Percentiles rank a stretch among this genome's conserved stretches.
These are phyloP conservation scores for Fusarium falciforme DNA, from an alignment of 2,329 filamentous ascomycete genomes.

Conservation along the genomic window DNA sequence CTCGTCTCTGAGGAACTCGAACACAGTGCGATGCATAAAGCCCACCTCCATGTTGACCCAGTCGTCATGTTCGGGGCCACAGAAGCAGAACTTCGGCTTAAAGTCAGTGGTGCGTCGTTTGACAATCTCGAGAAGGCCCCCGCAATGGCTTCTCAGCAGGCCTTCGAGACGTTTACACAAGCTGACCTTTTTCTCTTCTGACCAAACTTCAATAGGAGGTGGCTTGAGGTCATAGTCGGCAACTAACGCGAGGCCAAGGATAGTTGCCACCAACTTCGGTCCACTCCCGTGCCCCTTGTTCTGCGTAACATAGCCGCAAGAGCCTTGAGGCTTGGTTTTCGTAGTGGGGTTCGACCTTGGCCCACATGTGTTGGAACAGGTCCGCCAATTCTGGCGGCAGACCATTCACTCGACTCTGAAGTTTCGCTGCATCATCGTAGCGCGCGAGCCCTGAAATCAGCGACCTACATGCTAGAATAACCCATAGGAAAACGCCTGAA, in stretches of 20 bases:
- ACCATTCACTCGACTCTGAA: background rate
- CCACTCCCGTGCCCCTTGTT: background rate
- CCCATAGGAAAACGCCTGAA: background rate
- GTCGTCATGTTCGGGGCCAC: background rate
- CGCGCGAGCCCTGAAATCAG: background rate
- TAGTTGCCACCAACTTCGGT: fast-evolving
- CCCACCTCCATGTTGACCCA: background rate
- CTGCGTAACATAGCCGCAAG: background rate
- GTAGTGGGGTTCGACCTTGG: background rate
- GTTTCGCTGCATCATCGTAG: background rate
- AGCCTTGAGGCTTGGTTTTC: background rate
- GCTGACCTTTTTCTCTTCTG: background rate
- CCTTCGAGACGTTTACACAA: background rate
- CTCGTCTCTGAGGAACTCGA: background rate
- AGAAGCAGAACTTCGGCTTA: background rate
- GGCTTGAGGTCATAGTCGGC: background rate
- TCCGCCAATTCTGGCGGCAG: background rate
- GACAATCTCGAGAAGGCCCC: background rate
- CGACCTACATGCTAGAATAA: background rate
- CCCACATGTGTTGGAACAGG: background rate
- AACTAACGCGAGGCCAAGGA: background rate
- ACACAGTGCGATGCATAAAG: background rate
- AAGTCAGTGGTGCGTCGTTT: background rate
- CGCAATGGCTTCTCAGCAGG: background rate
- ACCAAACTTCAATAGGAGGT: background rate